These are phyloP conservation scores for Colletotrichum filicis DNA, from an alignment of 2,329 filamentous ascomycete genomes.

Conservation along the genomic window DNA sequence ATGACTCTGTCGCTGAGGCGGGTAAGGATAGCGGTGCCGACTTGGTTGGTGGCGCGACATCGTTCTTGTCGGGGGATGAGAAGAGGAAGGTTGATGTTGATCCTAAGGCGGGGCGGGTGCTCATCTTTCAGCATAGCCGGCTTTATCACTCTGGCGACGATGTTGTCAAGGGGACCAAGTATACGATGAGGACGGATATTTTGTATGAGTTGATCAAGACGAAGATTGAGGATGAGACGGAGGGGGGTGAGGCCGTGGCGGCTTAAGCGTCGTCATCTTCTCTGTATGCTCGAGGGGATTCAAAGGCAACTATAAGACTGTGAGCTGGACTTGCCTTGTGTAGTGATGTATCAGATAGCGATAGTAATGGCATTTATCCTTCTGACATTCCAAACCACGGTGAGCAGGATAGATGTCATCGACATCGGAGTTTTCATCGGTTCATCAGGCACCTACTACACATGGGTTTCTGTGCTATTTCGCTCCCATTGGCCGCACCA, in stretches of 20 bases:
- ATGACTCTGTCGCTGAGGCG: constrained; percentile 57
- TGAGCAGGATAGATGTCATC: too few species aligned
- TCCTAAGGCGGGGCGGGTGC: constrained; percentile 66
- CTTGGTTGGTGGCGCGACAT: constrained; percentile 65
- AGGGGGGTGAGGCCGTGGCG: too few species aligned
- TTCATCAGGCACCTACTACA: too few species aligned
- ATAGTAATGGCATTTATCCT: too few species aligned
- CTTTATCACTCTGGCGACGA: constrained; percentile 65
- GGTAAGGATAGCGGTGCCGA: constrained; percentile 42
- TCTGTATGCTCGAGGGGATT: background rate
- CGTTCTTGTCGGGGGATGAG: constrained; percentile 59
- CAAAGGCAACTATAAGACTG: background rate
- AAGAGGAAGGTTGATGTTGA: constrained; percentile 61
- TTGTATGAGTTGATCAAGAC: constrained; percentile 49
- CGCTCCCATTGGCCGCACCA: too few species aligned
- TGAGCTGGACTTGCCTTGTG: too few species aligned
- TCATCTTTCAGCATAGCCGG: constrained; percentile 67
- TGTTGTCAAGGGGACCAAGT: constrained; percentile 64
- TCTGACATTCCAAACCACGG: too few species aligned
- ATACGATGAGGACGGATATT: constrained; percentile 66
- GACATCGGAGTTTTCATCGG: too few species aligned
- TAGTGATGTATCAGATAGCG: too few species aligned
- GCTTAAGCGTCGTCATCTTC: background rate
- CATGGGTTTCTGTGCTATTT: too few species aligned
- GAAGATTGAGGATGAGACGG: background rate